Conservation (phyloP, 805 yeast species). For the Maudiozyma bulderi region DNA sequence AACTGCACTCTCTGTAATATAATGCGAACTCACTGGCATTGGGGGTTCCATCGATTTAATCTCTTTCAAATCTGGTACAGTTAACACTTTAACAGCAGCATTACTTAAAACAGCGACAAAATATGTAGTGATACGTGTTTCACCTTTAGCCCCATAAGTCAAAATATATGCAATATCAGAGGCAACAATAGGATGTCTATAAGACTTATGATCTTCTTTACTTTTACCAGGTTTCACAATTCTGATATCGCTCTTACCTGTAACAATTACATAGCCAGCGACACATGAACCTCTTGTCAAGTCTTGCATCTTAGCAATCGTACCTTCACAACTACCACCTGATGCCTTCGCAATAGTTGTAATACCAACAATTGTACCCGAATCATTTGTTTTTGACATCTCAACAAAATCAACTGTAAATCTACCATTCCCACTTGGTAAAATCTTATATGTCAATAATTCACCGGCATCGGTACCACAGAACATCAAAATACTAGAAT, state of each 20-base stretch:
- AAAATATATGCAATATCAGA: conserved; percentile 44
- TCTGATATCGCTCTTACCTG: conserved; percentile 52
- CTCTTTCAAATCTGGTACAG: conserved; percentile 58
- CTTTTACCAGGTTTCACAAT: conserved; percentile 50
- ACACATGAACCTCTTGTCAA: conserved; percentile 51
- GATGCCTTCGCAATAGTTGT: conserved; percentile 47
- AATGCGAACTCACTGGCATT: conserved; percentile 32
- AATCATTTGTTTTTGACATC: conserved; percentile 38
- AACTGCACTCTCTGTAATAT: conserved; percentile 35
- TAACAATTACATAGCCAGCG: conserved; percentile 52
- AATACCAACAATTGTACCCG: conserved; percentile 41
- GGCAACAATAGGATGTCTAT: conserved; percentile 37
- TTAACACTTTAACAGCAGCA: conserved; percentile 37
- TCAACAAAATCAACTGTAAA: conserved; percentile 48
- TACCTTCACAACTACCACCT: conserved; percentile 62
- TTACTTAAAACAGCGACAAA: conserved; percentile 37
- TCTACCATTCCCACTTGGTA: conserved; percentile 54
- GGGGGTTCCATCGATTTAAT: conserved; percentile 40
- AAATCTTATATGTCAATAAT: conserved; percentile 49
- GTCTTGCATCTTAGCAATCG: conserved; percentile 44
- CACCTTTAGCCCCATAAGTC: conserved; percentile 8
- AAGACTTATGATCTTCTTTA: conserved; percentile 54
- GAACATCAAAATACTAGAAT: conserved; percentile 59
- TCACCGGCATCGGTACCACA: conserved; percentile 78
- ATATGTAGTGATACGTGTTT: conserved; percentile 36